Conservation (phyloP, 768 basidiomycete genomes). For the Psilocybe cyanescens region DNA sequence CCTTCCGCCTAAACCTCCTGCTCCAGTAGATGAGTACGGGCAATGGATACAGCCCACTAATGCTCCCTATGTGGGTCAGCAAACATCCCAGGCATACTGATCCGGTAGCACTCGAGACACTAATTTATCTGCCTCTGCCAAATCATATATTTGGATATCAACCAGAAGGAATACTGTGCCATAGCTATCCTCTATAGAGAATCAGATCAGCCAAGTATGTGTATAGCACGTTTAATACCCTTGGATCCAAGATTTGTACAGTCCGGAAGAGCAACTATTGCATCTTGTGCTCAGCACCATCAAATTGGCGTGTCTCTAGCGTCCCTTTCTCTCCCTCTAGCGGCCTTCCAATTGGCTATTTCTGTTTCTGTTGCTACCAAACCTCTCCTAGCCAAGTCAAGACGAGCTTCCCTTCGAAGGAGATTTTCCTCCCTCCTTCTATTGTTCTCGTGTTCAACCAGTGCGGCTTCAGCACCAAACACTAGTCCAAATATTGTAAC, state of each 20-base stretch:
- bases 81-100: conserved; percentile 24
- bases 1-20: conserved; percentile 44
- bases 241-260: background rate
- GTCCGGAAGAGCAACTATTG: background rate
- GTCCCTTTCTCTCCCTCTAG: conserved; percentile 18
- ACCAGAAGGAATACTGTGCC: background rate
- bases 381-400: conserved; percentile 76
- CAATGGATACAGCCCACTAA: conserved; percentile 35
- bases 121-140: conserved; percentile 10
- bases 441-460: conserved; percentile 69
- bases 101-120: background rate
- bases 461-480: conserved; percentile 75
- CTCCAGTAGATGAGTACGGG: conserved; percentile 33
- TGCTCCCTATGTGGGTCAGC: conserved; percentile 13
- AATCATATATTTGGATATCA: background rate
- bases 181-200: conserved; percentile 8
- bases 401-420: conserved; percentile 72
- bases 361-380: conserved; percentile 83
- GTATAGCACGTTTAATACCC: conserved; percentile 7
- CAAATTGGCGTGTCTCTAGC: conserved; percentile 3
- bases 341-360: conserved; percentile 77
- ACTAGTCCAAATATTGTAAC: conserved; percentile 73
- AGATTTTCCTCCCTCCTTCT: conserved; percentile 70
- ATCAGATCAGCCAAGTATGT: background rate
- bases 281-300: background rate